Evolutionary conservation across 2,329 filamentous ascomycete species (phyloP).

Genomic region (Aspergillus puulaauensis): DNA sequence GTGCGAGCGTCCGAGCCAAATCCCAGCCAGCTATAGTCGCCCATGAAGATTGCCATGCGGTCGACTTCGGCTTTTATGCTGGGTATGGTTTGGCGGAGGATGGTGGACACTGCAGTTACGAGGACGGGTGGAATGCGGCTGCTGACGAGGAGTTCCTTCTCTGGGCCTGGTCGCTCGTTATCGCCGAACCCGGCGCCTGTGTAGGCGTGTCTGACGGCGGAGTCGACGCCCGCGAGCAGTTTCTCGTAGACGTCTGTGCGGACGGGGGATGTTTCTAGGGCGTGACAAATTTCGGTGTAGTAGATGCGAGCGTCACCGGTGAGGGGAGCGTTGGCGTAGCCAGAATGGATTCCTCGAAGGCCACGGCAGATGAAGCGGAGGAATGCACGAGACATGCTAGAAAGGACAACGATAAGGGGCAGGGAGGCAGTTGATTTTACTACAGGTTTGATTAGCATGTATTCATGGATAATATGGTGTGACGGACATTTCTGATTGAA

Average conservation of each 20-base stretch:
- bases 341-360: constrained; percentile 56
- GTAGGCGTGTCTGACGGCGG: constrained; percentile 62
- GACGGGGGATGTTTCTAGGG: constrained; percentile 53
- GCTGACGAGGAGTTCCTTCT: constrained; percentile 55
- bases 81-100: constrained; percentile 53
- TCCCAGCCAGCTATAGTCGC: constrained; percentile 69
- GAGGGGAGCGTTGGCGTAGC: constrained; percentile 39
- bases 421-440: constrained; percentile 41
- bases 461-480: not conserved
- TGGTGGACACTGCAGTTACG: constrained; percentile 46
- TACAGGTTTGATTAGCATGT: constrained; percentile 13
- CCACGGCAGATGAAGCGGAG: constrained; percentile 68
- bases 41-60: constrained; percentile 68
- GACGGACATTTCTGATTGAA: constrained; percentile 38
- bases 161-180: constrained; percentile 47
- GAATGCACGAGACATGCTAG: constrained; percentile 71
- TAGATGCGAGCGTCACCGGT: constrained; percentile 41
- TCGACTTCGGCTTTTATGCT: constrained; percentile 62
- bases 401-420: constrained; percentile 61
- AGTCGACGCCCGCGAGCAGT: constrained; percentile 64
- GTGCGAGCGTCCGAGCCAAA: constrained; percentile 59
- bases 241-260: constrained; percentile 63
- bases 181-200: constrained; percentile 45
- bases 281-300: constrained; percentile 56
- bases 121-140: constrained; percentile 53